Percentiles rank a stretch among this genome's conserved stretches.
These are phyloP conservation scores for Trametes sanguinea DNA, from an alignment of 768 basidiomycete species.

Conservation along the genomic window DNA sequence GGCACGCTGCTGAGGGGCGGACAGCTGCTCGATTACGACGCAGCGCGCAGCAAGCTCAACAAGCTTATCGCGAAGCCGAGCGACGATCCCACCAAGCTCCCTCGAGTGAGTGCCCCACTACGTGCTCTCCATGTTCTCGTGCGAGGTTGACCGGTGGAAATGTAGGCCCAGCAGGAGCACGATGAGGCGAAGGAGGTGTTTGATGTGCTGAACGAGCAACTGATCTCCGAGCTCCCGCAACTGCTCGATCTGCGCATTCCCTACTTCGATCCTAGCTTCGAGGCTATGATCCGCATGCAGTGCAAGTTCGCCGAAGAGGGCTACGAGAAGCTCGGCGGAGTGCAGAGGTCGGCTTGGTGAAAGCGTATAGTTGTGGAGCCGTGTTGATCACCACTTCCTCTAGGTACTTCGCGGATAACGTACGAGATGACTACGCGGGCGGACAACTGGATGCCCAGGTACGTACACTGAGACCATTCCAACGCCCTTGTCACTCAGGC, in stretches of 20 bases:
- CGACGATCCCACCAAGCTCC: slow-evolving; percentile 90
- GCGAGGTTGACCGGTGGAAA: background rate
- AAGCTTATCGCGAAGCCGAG: slow-evolving; percentile 91
- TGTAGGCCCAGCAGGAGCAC: slow-evolving; percentile 89
- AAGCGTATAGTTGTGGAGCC: background rate
- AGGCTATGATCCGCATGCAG: slow-evolving; percentile 98
- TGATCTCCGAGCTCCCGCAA: slow-evolving; percentile 88
- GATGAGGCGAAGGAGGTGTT: slow-evolving; percentile 96
- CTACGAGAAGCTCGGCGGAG: slow-evolving; percentile 93
- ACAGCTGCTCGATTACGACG: slow-evolving; percentile 93
- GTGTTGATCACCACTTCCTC: background rate
- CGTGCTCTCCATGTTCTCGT: background rate
- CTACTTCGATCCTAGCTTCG: slow-evolving; percentile 98
- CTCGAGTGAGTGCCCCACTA: slow-evolving; percentile 55
- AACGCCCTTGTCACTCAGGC: background rate
- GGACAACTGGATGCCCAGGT: slow-evolving; percentile 95
- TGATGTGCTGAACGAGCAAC: slow-evolving; percentile 88
- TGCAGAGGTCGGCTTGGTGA: slow-evolving; percentile 65
- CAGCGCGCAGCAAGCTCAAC: slow-evolving; percentile 85
- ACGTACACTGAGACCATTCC: slow-evolving; percentile 18
- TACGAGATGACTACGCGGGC: slow-evolving; percentile 95
- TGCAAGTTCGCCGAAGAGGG: slow-evolving; percentile 98
- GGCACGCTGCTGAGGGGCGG: background rate
- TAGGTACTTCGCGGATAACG: slow-evolving; percentile 87
- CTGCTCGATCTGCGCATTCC: slow-evolving; percentile 94